Evolutionary conservation across 2,329 filamentous ascomycete species (phyloP).

Genomic region (Aspergillus sp.): DNA sequence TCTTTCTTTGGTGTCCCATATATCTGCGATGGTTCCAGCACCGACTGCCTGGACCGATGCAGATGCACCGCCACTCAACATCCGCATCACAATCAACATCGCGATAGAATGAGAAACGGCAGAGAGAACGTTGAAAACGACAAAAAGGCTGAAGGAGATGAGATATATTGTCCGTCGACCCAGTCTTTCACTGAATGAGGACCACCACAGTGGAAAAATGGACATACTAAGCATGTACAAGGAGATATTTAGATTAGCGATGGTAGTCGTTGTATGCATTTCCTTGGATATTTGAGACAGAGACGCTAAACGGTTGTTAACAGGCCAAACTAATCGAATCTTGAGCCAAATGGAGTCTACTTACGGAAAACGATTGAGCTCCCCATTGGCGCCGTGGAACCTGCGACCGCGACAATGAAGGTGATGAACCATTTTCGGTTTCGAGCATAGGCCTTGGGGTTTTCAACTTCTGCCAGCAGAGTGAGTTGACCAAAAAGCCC

Average conservation of each 20-base stretch:
- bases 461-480: conserved; percentile 72
- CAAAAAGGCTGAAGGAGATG: conserved; percentile 66
- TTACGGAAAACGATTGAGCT: conserved; percentile 78
- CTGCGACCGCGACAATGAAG: conserved; percentile 69
- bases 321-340: background rate
- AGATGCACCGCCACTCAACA: conserved; percentile 69
- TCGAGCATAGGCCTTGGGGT: conserved; percentile 67
- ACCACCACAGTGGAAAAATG: conserved; percentile 85
- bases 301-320: conserved; percentile 49
- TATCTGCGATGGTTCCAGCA: conserved; percentile 75
- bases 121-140: conserved; percentile 64
- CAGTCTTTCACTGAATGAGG: conserved; percentile 66
- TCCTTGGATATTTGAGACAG: conserved; percentile 60
- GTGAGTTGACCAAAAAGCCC: conserved; percentile 69
- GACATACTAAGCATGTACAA: conserved; percentile 80
- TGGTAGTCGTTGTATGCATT: conserved; percentile 58
- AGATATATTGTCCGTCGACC: conserved; percentile 78
- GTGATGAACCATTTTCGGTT: conserved; percentile 83
- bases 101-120: conserved; percentile 65
- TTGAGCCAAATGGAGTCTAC: conserved; percentile 24
- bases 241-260: conserved; percentile 71
- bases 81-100: conserved; percentile 73
- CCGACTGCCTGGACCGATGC: conserved; percentile 80
- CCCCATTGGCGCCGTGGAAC: conserved; percentile 73
- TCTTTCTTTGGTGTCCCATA: conserved; percentile 69